Evolutionary conservation across 108 stramenopile species (phyloP), one percentile per base, ranked within the genome.

Genomic region (Nitzschia sp.): DNA sequence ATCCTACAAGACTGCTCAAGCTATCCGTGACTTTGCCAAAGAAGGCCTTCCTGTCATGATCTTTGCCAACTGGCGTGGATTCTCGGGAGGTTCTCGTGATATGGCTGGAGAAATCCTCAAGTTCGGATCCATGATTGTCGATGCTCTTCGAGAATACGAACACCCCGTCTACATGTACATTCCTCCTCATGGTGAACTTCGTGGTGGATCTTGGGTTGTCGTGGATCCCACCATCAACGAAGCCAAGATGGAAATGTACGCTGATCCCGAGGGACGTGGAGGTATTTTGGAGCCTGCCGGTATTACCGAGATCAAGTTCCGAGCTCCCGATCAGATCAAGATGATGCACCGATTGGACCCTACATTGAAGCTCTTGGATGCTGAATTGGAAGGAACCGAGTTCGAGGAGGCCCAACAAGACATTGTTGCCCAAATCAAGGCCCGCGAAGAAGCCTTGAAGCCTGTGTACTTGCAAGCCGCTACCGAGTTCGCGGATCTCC

Each of bases 21-120:
- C 96, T 34, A 94, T 97, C 61, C 70, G 82, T 27, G 98, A 98
- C 78, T 98, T 98, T 84, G 87, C 87, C 78, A 95, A 96, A 73
- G 98, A 98, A 81, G 96, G 96, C 46, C 89, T 98, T 66, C 98
- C 98, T 5, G 83, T 97, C 32, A 97, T 98, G 89, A 97, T 98
- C 70, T 97, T 98, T 72, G 98, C 98, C 54, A 98, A 98, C 89
- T 98, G 98, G 98, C 93, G 98, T 76, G 98, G 98, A 62, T 98
- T 98, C 83, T 83, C 81, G 72, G 98, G 98, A 54, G 98, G 98
- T 54, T 96, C 94, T 45, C 93, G 98, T 67, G 98, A 98, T 78
- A 98, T 98, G 98, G 95, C 94, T 61, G 96, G 94, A 45, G 97
- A 97, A 78, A 96, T 98, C 65, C 91, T 98, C 58, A 98, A 98